These are phyloP conservation scores for Raffaelea deltoideospora DNA, from an alignment of 2,329 filamentous ascomycete species.

Conservation along the genomic window DNA sequence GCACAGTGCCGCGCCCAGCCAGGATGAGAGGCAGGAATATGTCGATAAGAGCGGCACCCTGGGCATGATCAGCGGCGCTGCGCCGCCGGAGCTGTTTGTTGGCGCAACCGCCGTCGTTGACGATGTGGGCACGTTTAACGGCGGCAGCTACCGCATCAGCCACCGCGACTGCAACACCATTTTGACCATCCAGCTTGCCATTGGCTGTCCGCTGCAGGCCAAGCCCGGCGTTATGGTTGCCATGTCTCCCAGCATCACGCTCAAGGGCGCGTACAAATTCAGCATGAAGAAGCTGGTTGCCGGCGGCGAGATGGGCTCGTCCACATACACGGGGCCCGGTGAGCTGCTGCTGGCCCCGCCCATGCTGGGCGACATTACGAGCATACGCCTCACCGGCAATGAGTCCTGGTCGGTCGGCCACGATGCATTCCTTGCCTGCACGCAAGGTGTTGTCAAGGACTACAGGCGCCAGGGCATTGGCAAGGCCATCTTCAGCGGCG, in stretches of 20 bases:
- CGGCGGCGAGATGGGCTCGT: conserved; percentile 64
- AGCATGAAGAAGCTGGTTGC: conserved; percentile 81
- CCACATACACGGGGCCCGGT: conserved; percentile 75
- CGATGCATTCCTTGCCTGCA: conserved; percentile 74
- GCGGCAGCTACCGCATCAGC: conserved; percentile 83
- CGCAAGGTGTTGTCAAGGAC: conserved; percentile 75
- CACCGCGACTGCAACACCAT: conserved; percentile 86
- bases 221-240: conserved; percentile 87
- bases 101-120: conserved; percentile 53
- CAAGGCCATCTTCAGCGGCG: conserved; percentile 88
- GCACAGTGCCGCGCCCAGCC: not conserved
- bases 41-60: not conserved
- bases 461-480: conserved; percentile 73
- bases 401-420: conserved; percentile 75
- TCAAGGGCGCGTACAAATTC: conserved; percentile 74
- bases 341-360: conserved; percentile 74
- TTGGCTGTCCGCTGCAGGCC: conserved; percentile 67
- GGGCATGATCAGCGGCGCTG: conserved; percentile 19
- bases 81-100: conserved; percentile 39
- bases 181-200: conserved; percentile 74
- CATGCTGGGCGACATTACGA: conserved; percentile 72
- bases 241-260: conserved; percentile 78
- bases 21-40: too few relatives aligned
- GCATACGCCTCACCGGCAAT: conserved; percentile 54
- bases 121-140: conserved; percentile 93